Evolutionary conservation across 441 rosid genomes (phyloP), one percentile per base, ranked within the genome.

Genomic region (Mallotus repandus): DNA sequence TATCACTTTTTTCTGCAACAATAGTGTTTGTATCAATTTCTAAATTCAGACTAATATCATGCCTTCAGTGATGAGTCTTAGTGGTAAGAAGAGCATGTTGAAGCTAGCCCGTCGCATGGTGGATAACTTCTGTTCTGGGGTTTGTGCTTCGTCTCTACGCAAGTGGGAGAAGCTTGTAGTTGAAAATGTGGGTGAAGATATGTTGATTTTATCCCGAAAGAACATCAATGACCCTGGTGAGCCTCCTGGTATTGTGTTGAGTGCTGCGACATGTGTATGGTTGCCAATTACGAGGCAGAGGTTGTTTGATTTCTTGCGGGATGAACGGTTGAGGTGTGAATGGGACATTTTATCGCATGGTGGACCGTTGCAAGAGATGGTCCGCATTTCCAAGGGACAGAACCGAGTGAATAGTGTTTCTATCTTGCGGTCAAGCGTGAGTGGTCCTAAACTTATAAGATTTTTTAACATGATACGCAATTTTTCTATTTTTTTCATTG

Each of bases 261-360:
- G 95, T 66, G 97, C 91, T 8, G 81, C 97, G 0, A 92, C 97
- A 7, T 90, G 96, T 0, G 87, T 94, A 18, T 92, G 97, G 97
- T 66, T 92, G 72, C 97, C 91, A 0, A 86, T 86, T 19, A 76
- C 92, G 2, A 85, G 84, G 0, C 89, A 86, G 38, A 83, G 88
- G 63, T 75, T 94, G 35, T 94, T 92, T 54, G 88, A 92, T 71
- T 94, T 90, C 77, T 74, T 94, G 76, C 79, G 97, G 6, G 86
- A 92, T 15, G 97, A 90, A 72, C 89, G 82, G 77, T 71, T 84
- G 59, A 83, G 98, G 77, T 84, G 91, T 45, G 87, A 92, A 76
- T 92, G 98, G 97, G 97, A 92, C 80, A 87, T 92, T 15, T 69
- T 94, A 66, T 87, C 95, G 18, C 85, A 87, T 29, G 91, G 92